Conservation (phyloP, 169 alveolate genomes). For the Amoebophrya sp. region DNA sequence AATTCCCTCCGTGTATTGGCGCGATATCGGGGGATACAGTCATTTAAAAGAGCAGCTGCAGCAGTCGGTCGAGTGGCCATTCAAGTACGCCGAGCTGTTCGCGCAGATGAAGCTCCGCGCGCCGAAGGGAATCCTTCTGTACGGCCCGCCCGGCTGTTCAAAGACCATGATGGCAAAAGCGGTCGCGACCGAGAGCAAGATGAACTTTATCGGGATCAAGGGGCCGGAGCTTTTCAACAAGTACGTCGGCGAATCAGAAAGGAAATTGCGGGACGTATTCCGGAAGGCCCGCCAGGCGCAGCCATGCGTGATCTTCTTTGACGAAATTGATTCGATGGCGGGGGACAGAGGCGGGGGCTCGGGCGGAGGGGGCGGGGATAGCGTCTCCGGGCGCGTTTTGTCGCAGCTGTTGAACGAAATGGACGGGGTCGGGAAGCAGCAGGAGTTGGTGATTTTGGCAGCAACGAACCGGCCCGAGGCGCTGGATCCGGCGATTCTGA, state of each 20-base stretch:
- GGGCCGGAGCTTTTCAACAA: conserved; percentile 98
- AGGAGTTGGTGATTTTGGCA: conserved; percentile 84
- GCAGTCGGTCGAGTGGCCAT: conserved; percentile 96
- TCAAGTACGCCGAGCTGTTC: conserved; percentile 60
- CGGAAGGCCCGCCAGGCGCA: conserved; percentile 81
- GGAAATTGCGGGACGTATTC: conserved; percentile 45
- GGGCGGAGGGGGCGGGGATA: conserved; percentile 51
- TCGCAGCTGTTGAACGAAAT: conserved; percentile 93
- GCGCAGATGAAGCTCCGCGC: conserved; percentile 69
- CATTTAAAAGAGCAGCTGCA: conserved; percentile 44
- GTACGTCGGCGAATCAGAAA: conserved; percentile 74
- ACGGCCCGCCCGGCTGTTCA: conserved; percentile 99
- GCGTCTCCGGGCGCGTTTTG: conserved; percentile 86
- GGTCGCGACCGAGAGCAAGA: conserved; percentile 91
- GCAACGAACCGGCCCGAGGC: conserved; percentile 97
- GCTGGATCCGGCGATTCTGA: conserved; percentile 85
- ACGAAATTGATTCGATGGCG: conserved; percentile 97
- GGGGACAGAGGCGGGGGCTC: conserved; percentile 61
- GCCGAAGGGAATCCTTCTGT: conserved; percentile 90
- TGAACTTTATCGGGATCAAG: conserved; percentile 95
- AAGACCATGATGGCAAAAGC: conserved; percentile 99
- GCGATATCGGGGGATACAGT: conserved; percentile 96
- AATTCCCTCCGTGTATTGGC: conserved; percentile 89
- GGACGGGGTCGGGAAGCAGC: conserved; percentile 88
- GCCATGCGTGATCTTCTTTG: conserved; percentile 75